Base-by-base conservation (phyloP, 768 basidiomycete genomes). In the Lentinula guzmanii region DNA sequence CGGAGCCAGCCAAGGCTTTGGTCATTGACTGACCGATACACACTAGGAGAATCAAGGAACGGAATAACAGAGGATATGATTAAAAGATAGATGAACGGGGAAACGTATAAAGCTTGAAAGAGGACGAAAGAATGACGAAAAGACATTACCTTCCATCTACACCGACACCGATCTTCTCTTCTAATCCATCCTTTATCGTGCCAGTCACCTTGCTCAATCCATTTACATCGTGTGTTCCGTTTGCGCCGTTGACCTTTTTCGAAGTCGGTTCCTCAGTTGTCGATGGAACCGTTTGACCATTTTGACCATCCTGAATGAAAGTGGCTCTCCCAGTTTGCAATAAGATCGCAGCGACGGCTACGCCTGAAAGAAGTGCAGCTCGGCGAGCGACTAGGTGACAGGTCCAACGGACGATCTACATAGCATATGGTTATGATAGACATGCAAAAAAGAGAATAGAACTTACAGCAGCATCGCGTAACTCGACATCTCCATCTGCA, bases 281-380 rank as follows among this genome's bases (percentile, higher is more conserved):
- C 28, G 28, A 28, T 28, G 28, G 64, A 62, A 50, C 72, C 39
- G 45, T 18, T 64, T 71, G 51, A 11, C 69, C 69, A 1, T 76
- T 79, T 24, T 63, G 64, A 60, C 74, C 72, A 31, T 78, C 77
- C 28, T 79, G 73, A 46, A 87, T 7, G 24, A 24, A 73, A 60
- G 76, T 79, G 43, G 90, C 86, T 65, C 83, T 77, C 46, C 86
- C 80, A 2, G 93, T 97, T 73, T 98, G 94, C 41, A 90, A 75
- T 16, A 98, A 75, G 16, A 95, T 83, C 1, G 94, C 86, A 15
- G 94, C 94, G 18, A 98, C 82, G 2, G 94, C 95, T 60, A 90
- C 87, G 4, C 87, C 94, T 50, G 94, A 93, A 61, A 98, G 75
- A 21, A 85, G 74, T 42, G 91, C 92, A 0, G 94, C 95, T 10